These are phyloP conservation scores for Boletus reticulatus DNA, from an alignment of 768 basidiomycete genomes.

Conservation along the genomic window DNA sequence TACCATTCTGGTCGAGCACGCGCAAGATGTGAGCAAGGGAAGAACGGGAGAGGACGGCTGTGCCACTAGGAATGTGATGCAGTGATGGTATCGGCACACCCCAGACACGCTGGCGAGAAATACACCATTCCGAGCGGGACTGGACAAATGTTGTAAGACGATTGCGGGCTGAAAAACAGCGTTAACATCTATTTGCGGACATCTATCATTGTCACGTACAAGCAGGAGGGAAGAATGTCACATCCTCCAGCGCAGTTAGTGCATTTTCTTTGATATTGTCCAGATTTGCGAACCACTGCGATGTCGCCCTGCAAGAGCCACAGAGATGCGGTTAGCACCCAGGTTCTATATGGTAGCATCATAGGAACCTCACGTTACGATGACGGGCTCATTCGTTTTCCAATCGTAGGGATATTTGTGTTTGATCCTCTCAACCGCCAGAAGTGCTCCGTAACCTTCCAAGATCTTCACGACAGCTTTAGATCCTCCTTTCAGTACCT, in stretches of 20 bases:
- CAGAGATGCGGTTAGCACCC: neutral
- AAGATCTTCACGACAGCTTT: slow-evolving; percentile 65
- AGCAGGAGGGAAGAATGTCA: slow-evolving; percentile 70
- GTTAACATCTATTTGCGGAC: neutral
- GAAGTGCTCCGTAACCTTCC: slow-evolving; percentile 46
- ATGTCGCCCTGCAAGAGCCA: slow-evolving; percentile 63
- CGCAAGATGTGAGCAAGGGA: slow-evolving; percentile 74
- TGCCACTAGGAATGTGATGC: slow-evolving; percentile 59
- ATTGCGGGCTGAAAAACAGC: slow-evolving; percentile 58
- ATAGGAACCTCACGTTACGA: slow-evolving; percentile 66
- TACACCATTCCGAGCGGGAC: slow-evolving; percentile 97
- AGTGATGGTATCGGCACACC: slow-evolving; percentile 95
- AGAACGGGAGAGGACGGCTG: slow-evolving; percentile 59
- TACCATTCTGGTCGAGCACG: slow-evolving; percentile 70
- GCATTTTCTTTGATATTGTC: slow-evolving; percentile 80
- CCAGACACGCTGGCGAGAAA: slow-evolving; percentile 96
- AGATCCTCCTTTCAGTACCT: slow-evolving; percentile 72
- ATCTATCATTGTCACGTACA: slow-evolving; percentile 48
- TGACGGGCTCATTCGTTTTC: slow-evolving; percentile 91
- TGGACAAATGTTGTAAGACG: slow-evolving; percentile 86
- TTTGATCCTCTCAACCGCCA: slow-evolving; percentile 67
- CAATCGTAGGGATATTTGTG: slow-evolving; percentile 97
- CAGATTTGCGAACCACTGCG: slow-evolving; percentile 97
- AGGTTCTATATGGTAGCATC: neutral
- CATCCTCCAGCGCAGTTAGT: slow-evolving; percentile 60